Conservation (phyloP, 805 yeast genomes). For the Candida coleopterorum region DNA sequence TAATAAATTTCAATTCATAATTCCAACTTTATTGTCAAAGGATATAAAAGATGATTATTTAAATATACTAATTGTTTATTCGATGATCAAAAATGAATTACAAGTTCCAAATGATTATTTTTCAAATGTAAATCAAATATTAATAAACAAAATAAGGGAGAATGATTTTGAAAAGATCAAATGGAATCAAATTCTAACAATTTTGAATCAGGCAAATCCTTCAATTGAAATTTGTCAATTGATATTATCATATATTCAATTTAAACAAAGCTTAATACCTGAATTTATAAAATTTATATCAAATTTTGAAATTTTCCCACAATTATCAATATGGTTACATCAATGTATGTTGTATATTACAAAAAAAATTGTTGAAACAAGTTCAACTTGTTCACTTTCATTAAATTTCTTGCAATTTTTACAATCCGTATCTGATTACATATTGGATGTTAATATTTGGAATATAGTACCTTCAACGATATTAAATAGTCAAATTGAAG, state of each 20-base stretch:
- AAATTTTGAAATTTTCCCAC: slow-evolving; percentile 15
- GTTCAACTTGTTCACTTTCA: slow-evolving; percentile 18
- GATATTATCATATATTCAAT: slow-evolving; percentile 19
- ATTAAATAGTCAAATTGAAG: slow-evolving; percentile 64
- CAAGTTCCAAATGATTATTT: slow-evolving; percentile 6
- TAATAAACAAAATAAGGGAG: slow-evolving; percentile 6
- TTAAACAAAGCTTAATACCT: slow-evolving; percentile 24
- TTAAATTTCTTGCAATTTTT: slow-evolving; percentile 29
- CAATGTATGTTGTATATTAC: slow-evolving; percentile 59
- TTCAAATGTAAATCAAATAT: slow-evolving; percentile 5
- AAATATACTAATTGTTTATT: slow-evolving; percentile 16
- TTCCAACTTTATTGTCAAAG: slow-evolving; percentile 4
- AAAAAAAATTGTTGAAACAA: slow-evolving; percentile 54
- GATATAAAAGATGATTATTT: slow-evolving; percentile 14
- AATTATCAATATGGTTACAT: slow-evolving; percentile 46
- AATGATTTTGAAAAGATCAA: slow-evolving; percentile 3
- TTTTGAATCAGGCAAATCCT: slow-evolving; percentile 5
- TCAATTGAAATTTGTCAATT: slow-evolving; percentile 12
- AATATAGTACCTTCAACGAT: slow-evolving; percentile 37
- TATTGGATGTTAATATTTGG: slow-evolving; percentile 13
- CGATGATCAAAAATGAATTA: slow-evolving; percentile 10
- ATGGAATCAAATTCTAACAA: slow-evolving; percentile 12
- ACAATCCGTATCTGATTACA: slow-evolving; percentile 13
- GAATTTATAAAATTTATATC: slow-evolving; percentile 26
- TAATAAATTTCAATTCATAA: not conserved